Conservation (phyloP, 2,329 filamentous ascomycete species). For the Aspergillus candidus region DNA sequence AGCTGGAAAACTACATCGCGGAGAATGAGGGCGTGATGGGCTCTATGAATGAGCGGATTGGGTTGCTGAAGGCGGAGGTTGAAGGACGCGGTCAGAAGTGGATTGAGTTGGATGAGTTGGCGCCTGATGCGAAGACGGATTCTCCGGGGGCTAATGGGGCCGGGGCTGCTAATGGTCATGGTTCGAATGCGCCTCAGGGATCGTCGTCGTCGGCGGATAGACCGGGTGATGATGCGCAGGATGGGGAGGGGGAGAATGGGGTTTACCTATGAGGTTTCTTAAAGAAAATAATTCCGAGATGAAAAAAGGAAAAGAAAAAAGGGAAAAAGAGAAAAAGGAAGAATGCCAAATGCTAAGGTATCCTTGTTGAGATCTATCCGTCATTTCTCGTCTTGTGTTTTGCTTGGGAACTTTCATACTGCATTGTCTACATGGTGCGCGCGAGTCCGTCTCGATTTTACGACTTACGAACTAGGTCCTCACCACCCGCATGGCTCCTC, state of each 20-base stretch:
- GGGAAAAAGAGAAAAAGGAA: no score
- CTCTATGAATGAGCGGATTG: conserved; percentile 51
- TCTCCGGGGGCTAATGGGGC: conserved; percentile 17
- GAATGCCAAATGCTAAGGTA: no score
- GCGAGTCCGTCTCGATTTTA: no score
- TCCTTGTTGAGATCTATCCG: no score
- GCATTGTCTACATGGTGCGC: no score
- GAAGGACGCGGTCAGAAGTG: conserved; percentile 51
- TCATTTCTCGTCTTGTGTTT: no score
- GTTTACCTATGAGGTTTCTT: conserved; percentile 24
- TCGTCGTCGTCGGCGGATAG: conserved; percentile 1
- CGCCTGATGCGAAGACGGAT: conserved; percentile 15
- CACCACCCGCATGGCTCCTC: no score
- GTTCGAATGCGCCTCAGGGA: neutral
- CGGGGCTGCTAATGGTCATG: conserved; percentile 5
- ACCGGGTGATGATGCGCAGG: neutral
- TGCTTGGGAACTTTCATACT: no score
- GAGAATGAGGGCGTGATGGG: conserved; percentile 55
- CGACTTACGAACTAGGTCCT: no score
- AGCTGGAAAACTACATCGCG: conserved; percentile 37
- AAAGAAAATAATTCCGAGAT: no score
- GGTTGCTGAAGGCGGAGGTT: conserved; percentile 47
- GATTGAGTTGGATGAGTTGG: conserved; percentile 30
- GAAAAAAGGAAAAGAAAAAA: no score
- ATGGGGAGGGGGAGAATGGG: conserved; percentile 18